A percentile compares a stretch with the other conserved stretches of the same genome.
Evolutionary conservation across 2,329 filamentous ascomycete genomes (phyloP).

Genomic region (Teratosphaeria destructans): DNA sequence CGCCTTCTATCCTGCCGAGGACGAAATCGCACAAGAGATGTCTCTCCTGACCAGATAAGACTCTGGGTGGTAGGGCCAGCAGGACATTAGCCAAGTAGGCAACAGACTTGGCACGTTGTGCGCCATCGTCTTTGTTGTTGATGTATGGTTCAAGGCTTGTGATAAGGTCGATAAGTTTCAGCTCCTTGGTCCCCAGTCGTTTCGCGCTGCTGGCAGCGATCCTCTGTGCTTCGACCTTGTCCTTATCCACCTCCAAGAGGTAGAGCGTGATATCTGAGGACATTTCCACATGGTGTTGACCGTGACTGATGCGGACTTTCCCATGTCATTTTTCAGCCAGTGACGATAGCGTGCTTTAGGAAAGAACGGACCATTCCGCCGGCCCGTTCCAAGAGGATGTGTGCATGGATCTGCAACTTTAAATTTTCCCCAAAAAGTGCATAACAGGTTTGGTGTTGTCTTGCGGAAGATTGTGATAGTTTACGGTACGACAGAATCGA

Average conservation of each 20-base stretch:
- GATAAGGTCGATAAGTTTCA: constrained; percentile 52
- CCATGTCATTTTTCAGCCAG: not conserved
- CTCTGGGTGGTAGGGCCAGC: constrained; percentile 41
- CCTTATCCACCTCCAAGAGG: constrained; percentile 39
- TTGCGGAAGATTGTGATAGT: not conserved
- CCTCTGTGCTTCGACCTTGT: constrained; percentile 35
- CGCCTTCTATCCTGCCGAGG: constrained; percentile 52
- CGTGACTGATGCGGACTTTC: not conserved
- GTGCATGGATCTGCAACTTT: not conserved
- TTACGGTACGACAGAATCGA: not conserved
- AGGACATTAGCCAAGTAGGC: constrained; percentile 43
- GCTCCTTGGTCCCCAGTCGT: constrained; percentile 47
- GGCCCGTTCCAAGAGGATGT: not conserved
- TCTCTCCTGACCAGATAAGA: constrained; percentile 51
- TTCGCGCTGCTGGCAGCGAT: constrained; percentile 35
- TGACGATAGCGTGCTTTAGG: not conserved
- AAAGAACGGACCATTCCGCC: not conserved
- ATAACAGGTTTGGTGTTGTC: not conserved
- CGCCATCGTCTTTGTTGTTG: constrained; percentile 51
- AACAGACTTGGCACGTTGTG: constrained; percentile 47
- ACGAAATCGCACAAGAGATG: constrained; percentile 52
- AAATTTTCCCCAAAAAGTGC: not conserved
- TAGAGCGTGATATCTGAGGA: constrained; percentile 42
- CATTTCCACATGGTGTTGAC: constrained; percentile 27
- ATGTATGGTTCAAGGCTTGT: constrained; percentile 57